These are phyloP conservation scores for Streptanthus diversifolius DNA, from an alignment of 345 rosid genomes.

Conservation along the genomic window DNA sequence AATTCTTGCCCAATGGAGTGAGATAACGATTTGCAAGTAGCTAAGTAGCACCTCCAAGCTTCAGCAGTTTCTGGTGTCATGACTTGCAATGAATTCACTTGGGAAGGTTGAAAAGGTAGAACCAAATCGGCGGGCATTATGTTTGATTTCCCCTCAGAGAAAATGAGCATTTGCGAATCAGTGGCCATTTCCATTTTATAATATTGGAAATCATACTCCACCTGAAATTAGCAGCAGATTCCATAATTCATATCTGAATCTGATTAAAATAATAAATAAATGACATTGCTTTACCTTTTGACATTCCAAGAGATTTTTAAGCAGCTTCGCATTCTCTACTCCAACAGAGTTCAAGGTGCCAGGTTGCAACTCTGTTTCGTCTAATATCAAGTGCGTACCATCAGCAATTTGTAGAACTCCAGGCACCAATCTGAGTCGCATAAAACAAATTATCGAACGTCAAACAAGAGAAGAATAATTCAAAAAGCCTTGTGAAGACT, in stretches of 20 bases:
- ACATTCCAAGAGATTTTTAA: constrained; percentile 58
- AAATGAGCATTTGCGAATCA: constrained; percentile 68
- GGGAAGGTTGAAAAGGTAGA: constrained; percentile 73
- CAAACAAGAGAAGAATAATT: neutral
- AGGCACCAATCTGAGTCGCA: constrained; percentile 52
- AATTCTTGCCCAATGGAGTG: constrained; percentile 68
- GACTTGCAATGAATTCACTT: constrained; percentile 35
- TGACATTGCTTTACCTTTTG: constrained; percentile 57
- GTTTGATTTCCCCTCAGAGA: constrained; percentile 86
- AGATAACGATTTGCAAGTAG: constrained; percentile 61
- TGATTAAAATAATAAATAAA: neutral
- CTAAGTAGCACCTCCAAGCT: constrained; percentile 92
- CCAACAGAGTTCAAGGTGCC: constrained; percentile 81
- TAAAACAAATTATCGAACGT: neutral
- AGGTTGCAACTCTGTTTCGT: constrained; percentile 71
- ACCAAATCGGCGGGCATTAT: constrained; percentile 78
- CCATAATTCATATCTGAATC: neutral
- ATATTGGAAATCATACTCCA: constrained; percentile 80
- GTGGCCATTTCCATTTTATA: constrained; percentile 86
- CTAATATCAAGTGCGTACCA: constrained; percentile 69
- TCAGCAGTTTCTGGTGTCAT: constrained; percentile 45
- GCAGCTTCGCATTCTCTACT: constrained; percentile 64
- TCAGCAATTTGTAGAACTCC: constrained; percentile 79
- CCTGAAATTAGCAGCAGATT: constrained; percentile 43
- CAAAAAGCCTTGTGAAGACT: neutral